Evolutionary conservation across 148 eudicot species (phyloP), one percentile per base, ranked within the genome.

Genomic region (Vaccinium darrowii): DNA sequence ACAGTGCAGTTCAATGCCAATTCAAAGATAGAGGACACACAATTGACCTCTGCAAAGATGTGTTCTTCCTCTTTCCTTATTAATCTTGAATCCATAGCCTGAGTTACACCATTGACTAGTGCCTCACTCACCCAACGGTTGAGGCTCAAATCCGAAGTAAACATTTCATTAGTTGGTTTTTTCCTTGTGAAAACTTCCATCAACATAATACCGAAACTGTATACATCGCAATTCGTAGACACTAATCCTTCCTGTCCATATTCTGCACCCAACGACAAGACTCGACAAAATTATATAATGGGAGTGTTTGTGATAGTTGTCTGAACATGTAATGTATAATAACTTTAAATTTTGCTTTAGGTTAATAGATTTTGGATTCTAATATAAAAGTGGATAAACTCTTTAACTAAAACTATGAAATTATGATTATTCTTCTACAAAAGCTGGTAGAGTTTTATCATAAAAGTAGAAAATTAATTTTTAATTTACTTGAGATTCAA

Each of bases 181-280:
- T 7, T 71, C 15, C 78, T 72, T 3, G 83, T 67, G 71, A 86
- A 78, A 2, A 27, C 47, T 67, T 86, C 85, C 85, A 86, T 83
- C 73, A 86, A 52, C 19, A 86, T 13, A 3, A 86, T 79, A 4
- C 88, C 85, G 36, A 78, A 86, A 58, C 85, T 86, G 71, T 86
- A 86, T 30, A 83, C 81, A 52, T 86, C 88, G 8, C 74, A 77
- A n/a, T 30, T 86, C 25, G 85, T 83, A 1, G 85, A 83, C 14
- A 86, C 83, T 43, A 79, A 14, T 57, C 88, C 88, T 50, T 62
- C 86, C 57, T 19, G 1, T 47, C 88, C 88, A 49, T 87, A 87
- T 60, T 87, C 88, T 87, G 58, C 71, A 39, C 15, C n/a, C 43
- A 67, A 49, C 52, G 33, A 30, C 1, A 27, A 14, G 56, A 53